phyloP scores from a whole-genome alignment of 2,329 filamentous ascomycete species.

The Bisporella sp. region DNA sequence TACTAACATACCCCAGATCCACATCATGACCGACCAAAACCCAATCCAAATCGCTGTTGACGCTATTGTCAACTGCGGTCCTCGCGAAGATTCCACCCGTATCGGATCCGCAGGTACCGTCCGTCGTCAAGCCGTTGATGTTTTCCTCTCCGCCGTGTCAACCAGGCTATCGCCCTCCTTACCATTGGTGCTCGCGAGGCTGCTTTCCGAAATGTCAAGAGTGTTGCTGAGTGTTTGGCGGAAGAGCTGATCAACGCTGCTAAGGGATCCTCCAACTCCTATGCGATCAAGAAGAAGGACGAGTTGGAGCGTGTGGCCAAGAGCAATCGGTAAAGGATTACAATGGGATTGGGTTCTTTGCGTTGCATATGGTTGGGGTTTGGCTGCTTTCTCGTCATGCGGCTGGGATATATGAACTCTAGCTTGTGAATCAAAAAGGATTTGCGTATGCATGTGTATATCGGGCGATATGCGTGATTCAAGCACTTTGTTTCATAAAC shows the following conservation, averaged over 20 bases:
- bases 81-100: slow-evolving; percentile 99
- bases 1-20: slow-evolving; percentile 57
- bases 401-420: not conserved
- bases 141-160: slow-evolving; percentile 97
- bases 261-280: slow-evolving; percentile 99
- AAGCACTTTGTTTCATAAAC: too few species aligned
- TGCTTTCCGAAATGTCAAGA: slow-evolving; percentile 99
- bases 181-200: slow-evolving; percentile 99
- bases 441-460: not conserved
- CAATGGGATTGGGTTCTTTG: slow-evolving; percentile 14
- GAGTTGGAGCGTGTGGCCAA: slow-evolving; percentile 99
- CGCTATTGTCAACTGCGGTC: slow-evolving; percentile 99
- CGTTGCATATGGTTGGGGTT: slow-evolving; percentile 26
- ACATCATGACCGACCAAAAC: slow-evolving; percentile 99
- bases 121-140: slow-evolving; percentile 99
- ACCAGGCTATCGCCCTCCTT: slow-evolving; percentile 98
- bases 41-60: slow-evolving; percentile 99
- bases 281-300: slow-evolving; percentile 99
- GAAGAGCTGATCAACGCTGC: slow-evolving; percentile 99
- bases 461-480: too few species aligned
- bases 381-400: not conserved
- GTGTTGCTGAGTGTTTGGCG: slow-evolving; percentile 97
- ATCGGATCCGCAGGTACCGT: slow-evolving; percentile 99
- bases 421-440: not conserved
- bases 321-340: slow-evolving; percentile 89